Evolutionary conservation across 2,329 filamentous ascomycete species (phyloP).

Genomic region (Aureobasidium sp.): DNA sequence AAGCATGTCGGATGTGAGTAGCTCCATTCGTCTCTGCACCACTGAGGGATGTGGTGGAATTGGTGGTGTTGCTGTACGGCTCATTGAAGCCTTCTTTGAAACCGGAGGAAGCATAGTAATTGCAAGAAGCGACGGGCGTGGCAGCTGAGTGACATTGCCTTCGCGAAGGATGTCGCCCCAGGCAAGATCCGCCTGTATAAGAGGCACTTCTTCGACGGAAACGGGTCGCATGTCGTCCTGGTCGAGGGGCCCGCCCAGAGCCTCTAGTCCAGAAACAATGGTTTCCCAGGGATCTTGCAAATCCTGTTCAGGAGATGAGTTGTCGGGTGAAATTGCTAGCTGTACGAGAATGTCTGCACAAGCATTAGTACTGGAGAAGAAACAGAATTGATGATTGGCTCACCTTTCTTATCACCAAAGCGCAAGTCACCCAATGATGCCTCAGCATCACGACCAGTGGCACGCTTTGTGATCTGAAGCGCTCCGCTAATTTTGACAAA

Average conservation of each 20-base stretch:
- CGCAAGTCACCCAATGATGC: constrained; percentile 83
- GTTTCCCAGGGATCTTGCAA: constrained; percentile 96
- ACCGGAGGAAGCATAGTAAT: constrained; percentile 84
- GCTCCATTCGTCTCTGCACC: constrained; percentile 93
- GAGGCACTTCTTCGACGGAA: constrained; percentile 87
- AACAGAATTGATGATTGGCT: not conserved
- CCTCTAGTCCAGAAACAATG: constrained; percentile 90
- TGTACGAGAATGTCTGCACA: constrained; percentile 66
- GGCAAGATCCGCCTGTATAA: constrained; percentile 88
- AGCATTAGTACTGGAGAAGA: not conserved
- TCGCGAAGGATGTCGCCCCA: constrained; percentile 93
- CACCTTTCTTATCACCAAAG: constrained; percentile 88
- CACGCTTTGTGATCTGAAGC: constrained; percentile 90
- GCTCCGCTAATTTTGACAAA: constrained; percentile 98
- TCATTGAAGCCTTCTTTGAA: constrained; percentile 23
- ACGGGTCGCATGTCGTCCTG: constrained; percentile 73
- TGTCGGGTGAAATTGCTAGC: constrained; percentile 84
- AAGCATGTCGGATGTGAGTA: constrained; percentile 96
- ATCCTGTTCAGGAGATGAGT: constrained; percentile 67
- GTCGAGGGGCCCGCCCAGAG: constrained; percentile 78
- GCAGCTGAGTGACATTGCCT: constrained; percentile 74
- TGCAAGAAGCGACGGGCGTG: constrained; percentile 80
- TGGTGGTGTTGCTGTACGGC: constrained; percentile 51
- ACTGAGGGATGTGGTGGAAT: constrained; percentile 94
- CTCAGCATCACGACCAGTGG: constrained; percentile 88